These are phyloP conservation scores for Fusarium sp. DNA, from an alignment of 2,329 filamentous ascomycete genomes.

Conservation along the genomic window DNA sequence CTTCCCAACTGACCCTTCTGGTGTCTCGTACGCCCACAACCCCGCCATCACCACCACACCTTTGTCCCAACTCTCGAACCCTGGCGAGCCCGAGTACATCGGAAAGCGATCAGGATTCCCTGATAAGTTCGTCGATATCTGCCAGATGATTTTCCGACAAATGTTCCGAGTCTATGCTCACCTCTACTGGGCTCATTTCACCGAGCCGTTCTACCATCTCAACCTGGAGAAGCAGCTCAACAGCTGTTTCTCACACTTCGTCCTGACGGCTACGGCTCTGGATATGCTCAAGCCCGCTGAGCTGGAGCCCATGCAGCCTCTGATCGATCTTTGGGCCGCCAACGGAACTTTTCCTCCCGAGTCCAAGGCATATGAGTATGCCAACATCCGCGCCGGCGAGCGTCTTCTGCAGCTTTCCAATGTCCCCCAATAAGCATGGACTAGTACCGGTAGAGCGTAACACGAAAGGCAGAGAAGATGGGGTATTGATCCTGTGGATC, in stretches of 20 bases:
- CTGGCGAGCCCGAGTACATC: slow-evolving; percentile 77
- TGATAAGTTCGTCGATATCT: slow-evolving; percentile 86
- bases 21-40: slow-evolving; percentile 73
- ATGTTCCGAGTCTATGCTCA: slow-evolving; percentile 99
- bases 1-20: slow-evolving; percentile 87
- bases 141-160: slow-evolving; percentile 94
- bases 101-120: slow-evolving; percentile 95
- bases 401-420: slow-evolving; percentile 63
- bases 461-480: slow-evolving; percentile 25
- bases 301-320: slow-evolving; percentile 93
- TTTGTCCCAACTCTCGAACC: slow-evolving; percentile 70
- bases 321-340: slow-evolving; percentile 91
- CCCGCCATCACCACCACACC: slow-evolving; percentile 68
- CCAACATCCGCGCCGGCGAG: slow-evolving; percentile 70
- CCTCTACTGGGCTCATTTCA: slow-evolving; percentile 96
- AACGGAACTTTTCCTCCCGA: slow-evolving; percentile 88
- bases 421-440: slow-evolving; percentile 42
- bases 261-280: slow-evolving; percentile 81
- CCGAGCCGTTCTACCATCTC: slow-evolving; percentile 84
- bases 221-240: slow-evolving; percentile 85
- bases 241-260: slow-evolving; percentile 88
- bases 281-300: slow-evolving; percentile 89
- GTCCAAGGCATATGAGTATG: slow-evolving; percentile 73
- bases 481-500: slow-evolving; percentile 15
- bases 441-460: slow-evolving; percentile 13